A percentile compares a stretch with the other conserved stretches of the same genome.
These are phyloP conservation scores for Cokeromyces recurvatus DNA, from an alignment of 371 early-diverging fungal genomes.

Conservation along the genomic window DNA sequence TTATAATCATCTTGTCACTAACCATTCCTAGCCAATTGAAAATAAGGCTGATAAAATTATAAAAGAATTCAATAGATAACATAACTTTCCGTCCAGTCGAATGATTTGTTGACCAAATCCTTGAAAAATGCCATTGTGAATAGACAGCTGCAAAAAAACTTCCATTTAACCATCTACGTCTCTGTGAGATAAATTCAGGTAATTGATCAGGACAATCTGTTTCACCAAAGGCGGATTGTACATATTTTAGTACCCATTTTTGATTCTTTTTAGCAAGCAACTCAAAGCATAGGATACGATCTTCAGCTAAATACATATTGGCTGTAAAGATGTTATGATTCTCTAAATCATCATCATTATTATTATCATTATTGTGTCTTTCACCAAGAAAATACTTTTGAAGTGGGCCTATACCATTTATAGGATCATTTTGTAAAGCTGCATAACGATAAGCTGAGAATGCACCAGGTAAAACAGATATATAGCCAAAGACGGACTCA, in stretches of 20 bases:
- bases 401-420: conserved; percentile 60
- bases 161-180: conserved; percentile 73
- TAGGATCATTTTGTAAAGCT: conserved; percentile 49
- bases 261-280: conserved; percentile 61
- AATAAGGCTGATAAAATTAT: conserved; percentile 66
- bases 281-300: conserved; percentile 77
- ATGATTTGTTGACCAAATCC: conserved; percentile 76
- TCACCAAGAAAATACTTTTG: conserved; percentile 68
- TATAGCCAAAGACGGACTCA: conserved; percentile 82
- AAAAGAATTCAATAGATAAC: conserved; percentile 65
- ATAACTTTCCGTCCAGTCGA: conserved; percentile 57
- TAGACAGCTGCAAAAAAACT: conserved; percentile 69
- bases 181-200: conserved; percentile 65
- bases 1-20: conserved; percentile 33
- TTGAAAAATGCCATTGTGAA: conserved; percentile 71
- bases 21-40: conserved; percentile 82
- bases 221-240: conserved; percentile 63
- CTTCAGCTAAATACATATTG: conserved; percentile 78
- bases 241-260: conserved; percentile 66
- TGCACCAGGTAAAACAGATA: conserved; percentile 75
- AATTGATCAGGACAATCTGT: conserved; percentile 70
- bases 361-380: conserved; percentile 38
- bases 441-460: conserved; percentile 68
- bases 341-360: no score
- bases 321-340: conserved; percentile 63